phyloP scores from a whole-genome alignment of 1,284 basidiomycete genomes.

The Cryptococcus sp. region DNA sequence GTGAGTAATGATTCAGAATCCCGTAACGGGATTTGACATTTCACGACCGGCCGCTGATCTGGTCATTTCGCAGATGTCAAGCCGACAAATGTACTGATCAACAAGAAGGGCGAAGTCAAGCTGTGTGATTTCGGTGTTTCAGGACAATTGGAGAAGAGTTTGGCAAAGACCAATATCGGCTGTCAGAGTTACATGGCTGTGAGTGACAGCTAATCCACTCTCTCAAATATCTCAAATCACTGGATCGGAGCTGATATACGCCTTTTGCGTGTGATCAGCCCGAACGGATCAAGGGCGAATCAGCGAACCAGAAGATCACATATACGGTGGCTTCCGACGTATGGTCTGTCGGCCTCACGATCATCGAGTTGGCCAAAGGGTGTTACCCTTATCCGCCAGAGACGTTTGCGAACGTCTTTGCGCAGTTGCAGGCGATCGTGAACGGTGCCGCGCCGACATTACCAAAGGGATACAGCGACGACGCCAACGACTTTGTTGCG shows the following conservation, averaged over 20 bases:
- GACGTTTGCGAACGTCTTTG: slow-evolving; percentile 95
- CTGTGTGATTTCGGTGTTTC: slow-evolving; percentile 98
- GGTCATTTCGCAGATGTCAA: slow-evolving; percentile 64
- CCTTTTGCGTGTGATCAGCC: slow-evolving; percentile 60
- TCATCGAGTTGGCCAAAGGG: slow-evolving; percentile 91
- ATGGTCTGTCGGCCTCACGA: slow-evolving; percentile 94
- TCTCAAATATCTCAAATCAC: slow-evolving; percentile 2
- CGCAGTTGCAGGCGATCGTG: slow-evolving; percentile 93
- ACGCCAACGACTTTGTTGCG: slow-evolving; percentile 57
- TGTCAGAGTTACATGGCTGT: slow-evolving; percentile 99
- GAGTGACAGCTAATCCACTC: slow-evolving; percentile 47
- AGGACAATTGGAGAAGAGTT: slow-evolving; percentile 90
- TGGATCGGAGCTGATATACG: not conserved
- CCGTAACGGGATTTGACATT: not conserved
- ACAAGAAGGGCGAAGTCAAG: slow-evolving; percentile 85
- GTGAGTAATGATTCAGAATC: slow-evolving; percentile 53
- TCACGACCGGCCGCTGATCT: not conserved
- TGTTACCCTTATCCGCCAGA: slow-evolving; percentile 98
- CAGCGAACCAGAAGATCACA: slow-evolving; percentile 77
- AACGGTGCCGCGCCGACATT: slow-evolving; percentile 88
- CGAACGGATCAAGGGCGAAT: slow-evolving; percentile 93
- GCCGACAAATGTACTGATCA: slow-evolving; percentile 94
- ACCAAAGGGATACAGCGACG: slow-evolving; percentile 59
- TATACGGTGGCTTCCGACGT: slow-evolving; percentile 98
- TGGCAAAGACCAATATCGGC: slow-evolving; percentile 98